These are phyloP conservation scores for Ormosia emarginata DNA, from an alignment of 306 rosid genomes.

Conservation along the genomic window DNA sequence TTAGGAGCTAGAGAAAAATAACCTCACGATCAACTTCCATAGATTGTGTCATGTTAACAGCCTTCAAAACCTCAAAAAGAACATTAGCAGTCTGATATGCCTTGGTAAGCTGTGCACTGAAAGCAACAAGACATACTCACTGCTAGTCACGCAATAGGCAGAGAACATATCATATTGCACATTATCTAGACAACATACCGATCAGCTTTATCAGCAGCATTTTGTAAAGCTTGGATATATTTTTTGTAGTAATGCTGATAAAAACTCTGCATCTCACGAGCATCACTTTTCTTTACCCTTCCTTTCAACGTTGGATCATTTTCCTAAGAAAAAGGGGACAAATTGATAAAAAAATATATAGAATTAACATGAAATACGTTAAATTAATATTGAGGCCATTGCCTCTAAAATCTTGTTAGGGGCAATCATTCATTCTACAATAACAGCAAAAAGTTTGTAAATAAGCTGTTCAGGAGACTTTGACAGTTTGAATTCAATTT, in stretches of 20 bases:
- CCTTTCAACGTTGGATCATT: conserved; percentile 96
- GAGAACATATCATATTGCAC: neutral
- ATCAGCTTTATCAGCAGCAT: conserved; percentile 94
- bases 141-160: conserved; percentile 13
- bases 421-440: neutral
- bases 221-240: conserved; percentile 92
- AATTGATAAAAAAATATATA: conserved; percentile 3
- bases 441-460: neutral
- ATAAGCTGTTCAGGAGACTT: neutral
- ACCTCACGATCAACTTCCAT: conserved; percentile 98
- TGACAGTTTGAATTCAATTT: neutral
- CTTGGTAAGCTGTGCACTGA: conserved; percentile 94
- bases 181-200: conserved; percentile 51
- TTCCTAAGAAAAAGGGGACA: conserved; percentile 45
- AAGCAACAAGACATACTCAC: conserved; percentile 17
- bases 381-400: neutral
- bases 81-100: conserved; percentile 99
- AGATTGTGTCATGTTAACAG: conserved; percentile 95
- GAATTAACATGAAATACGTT: neutral
- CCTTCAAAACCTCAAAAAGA: conserved; percentile 96
- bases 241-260: conserved; percentile 96
- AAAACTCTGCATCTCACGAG: conserved; percentile 99
- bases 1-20: neutral
- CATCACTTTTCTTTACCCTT: conserved; percentile 94
- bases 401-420: neutral